Percentiles rank a stretch among this genome's conserved stretches.
phyloP scores from a whole-genome alignment of 2,329 filamentous ascomycete species.

The Neophaeococcomyces aloes region DNA sequence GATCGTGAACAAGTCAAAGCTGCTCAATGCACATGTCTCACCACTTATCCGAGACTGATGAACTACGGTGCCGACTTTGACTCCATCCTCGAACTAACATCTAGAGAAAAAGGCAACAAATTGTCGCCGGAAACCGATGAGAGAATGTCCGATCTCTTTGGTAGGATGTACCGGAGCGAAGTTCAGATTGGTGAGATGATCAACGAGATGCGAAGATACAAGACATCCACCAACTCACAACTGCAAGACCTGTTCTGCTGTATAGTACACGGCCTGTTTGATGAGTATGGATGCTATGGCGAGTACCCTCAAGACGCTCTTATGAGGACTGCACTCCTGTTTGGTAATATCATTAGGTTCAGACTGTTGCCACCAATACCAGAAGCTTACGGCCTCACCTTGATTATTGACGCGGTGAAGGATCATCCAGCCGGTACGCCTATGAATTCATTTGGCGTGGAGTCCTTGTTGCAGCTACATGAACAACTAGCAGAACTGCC shows the following conservation, averaged over 20 bases:
- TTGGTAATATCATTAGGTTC: constrained; percentile 91
- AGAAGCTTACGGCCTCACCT: constrained; percentile 84
- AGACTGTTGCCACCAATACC: constrained; percentile 83
- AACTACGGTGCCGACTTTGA: constrained; percentile 93
- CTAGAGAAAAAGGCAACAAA: constrained; percentile 61
- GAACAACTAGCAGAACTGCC: constrained; percentile 83
- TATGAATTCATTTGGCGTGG: constrained; percentile 97
- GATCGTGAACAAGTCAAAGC: constrained; percentile 61
- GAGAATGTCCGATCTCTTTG: constrained; percentile 96
- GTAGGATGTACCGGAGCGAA: constrained; percentile 92
- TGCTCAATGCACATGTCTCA: constrained; percentile 79
- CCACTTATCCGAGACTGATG: constrained; percentile 84
- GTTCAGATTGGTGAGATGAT: constrained; percentile 79
- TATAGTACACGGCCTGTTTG: constrained; percentile 96
- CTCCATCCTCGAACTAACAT: constrained; percentile 79
- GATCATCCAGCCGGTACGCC: constrained; percentile 72
- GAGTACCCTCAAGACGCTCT: constrained; percentile 94
- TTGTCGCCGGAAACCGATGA: constrained; percentile 69
- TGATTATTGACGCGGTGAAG: constrained; percentile 93
- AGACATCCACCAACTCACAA: constrained; percentile 68
- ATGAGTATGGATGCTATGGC: constrained; percentile 90
- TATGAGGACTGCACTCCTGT: constrained; percentile 89
- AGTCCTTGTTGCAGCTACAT: constrained; percentile 82
- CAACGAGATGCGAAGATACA: constrained; percentile 72
- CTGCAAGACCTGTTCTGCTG: constrained; percentile 95